Conservation (phyloP, 2,329 filamentous ascomycete genomes). For the Calonectria pseudoreteaudii region DNA sequence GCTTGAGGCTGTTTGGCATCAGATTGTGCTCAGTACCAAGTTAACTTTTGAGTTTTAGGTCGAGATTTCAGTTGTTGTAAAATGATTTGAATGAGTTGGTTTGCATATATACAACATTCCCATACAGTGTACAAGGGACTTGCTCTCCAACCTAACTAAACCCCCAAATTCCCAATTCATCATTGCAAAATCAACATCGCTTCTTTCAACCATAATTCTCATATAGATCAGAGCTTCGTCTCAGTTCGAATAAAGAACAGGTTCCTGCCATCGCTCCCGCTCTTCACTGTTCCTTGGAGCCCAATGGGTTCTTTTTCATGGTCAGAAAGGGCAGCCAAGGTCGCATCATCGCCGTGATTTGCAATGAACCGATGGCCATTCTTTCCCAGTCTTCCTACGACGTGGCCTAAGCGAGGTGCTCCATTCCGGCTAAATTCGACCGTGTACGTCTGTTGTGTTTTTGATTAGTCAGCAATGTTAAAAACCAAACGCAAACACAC, state of each 20-base stretch:
- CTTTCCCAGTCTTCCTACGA: conserved; percentile 35
- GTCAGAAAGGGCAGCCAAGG: conserved; percentile 30
- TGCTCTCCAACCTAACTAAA: background rate
- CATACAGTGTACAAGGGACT: no score
- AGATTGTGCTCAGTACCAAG: no score
- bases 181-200: no score
- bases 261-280: background rate
- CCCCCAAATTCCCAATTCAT: background rate
- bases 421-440: conserved; percentile 44
- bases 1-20: background rate
- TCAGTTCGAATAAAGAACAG: background rate
- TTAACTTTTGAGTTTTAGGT: background rate
- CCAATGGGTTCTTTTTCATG: conserved; percentile 34
- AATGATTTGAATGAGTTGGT: background rate
- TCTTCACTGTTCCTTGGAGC: background rate
- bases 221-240: background rate
- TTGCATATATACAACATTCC: no score
- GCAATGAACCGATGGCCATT: conserved; percentile 42
- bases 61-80: background rate
- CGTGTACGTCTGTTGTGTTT: conserved; percentile 44
- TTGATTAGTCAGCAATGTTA: background rate
- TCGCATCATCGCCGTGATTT: conserved; percentile 40
- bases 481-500: background rate
- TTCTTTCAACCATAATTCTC: background rate
- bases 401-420: conserved; percentile 25